Evolutionary conservation across 2,329 filamentous ascomycete species (phyloP).

Genomic region (Phyllosticta citrichinensis): DNA sequence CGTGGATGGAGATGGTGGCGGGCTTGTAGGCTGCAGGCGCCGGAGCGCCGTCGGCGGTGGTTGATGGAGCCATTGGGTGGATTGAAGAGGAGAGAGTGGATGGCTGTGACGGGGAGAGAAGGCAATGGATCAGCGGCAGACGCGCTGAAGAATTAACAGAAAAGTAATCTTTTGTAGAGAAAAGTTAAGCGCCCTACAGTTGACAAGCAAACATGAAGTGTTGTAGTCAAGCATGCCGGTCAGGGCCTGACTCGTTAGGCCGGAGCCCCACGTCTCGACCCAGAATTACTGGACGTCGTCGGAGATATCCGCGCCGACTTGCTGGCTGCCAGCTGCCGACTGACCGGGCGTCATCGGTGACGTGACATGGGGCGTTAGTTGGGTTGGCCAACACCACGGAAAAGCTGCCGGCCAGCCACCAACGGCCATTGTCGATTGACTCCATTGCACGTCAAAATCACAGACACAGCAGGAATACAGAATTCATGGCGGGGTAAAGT

Average conservation of each 20-base stretch:
- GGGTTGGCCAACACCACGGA: not conserved
- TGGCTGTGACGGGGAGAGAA: not conserved
- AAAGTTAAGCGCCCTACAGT: not conserved
- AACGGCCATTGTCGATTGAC: not conserved
- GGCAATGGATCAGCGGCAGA: not conserved
- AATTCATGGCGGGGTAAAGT: slow-evolving; percentile 4
- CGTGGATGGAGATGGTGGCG: slow-evolving; percentile 68
- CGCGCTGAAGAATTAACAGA: not conserved
- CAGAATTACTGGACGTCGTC: not conserved
- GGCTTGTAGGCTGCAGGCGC: slow-evolving; percentile 36
- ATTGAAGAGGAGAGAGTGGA: not conserved
- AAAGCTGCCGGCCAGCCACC: not conserved
- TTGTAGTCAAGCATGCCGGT: too few species aligned
- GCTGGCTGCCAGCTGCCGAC: not conserved
- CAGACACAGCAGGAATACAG: not conserved
- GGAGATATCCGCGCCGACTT: slow-evolving; percentile 1
- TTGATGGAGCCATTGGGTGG: not conserved
- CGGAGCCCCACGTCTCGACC: not conserved
- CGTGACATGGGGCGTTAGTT: not conserved
- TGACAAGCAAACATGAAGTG: not conserved
- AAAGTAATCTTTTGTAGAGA: not conserved
- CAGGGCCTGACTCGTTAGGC: too few species aligned
- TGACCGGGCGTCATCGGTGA: not conserved
- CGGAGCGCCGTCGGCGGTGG: slow-evolving; percentile 7
- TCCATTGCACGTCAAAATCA: not conserved